Conservation (phyloP, 345 rosid genomes). For the Murraya koenigii region DNA sequence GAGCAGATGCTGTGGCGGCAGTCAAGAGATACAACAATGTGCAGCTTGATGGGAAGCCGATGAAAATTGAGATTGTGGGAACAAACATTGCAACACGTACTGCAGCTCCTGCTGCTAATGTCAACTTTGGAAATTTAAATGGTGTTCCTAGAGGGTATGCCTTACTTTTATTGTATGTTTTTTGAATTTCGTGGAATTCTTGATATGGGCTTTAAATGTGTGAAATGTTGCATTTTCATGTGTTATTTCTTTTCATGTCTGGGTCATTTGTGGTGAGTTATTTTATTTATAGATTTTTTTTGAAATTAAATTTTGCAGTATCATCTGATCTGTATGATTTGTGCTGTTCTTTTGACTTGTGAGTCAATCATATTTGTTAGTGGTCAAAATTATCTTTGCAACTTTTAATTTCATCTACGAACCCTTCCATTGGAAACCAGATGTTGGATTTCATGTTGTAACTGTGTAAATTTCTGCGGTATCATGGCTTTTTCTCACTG, state of each 20-base stretch:
- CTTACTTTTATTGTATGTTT: not conserved
- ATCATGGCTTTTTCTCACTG: not conserved
- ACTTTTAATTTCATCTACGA: not conserved
- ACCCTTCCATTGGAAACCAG: not conserved
- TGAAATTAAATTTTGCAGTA: not conserved
- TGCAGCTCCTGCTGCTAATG: slow-evolving; percentile 36
- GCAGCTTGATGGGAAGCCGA: slow-evolving; percentile 93
- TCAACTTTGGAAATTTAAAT: slow-evolving; percentile 39
- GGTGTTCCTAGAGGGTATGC: slow-evolving; percentile 58
- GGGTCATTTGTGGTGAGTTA: not conserved
- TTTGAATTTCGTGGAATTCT: not conserved
- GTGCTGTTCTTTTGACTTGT: not conserved
- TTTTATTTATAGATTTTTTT: not conserved
- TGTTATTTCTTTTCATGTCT: not conserved
- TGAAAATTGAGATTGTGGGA: slow-evolving; percentile 94
- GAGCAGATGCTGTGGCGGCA: slow-evolving; percentile 76
- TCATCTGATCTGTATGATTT: not conserved
- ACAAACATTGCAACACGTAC: slow-evolving; percentile 55
- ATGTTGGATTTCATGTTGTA: not conserved
- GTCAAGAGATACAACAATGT: slow-evolving; percentile 90
- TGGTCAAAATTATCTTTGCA: not conserved
- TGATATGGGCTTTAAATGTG: not conserved
- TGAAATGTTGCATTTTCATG: not conserved
- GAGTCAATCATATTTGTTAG: not conserved
- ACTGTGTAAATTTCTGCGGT: not conserved